Conservation (phyloP, 768 basidiomycete genomes). For the Lepiota venenata region DNA sequence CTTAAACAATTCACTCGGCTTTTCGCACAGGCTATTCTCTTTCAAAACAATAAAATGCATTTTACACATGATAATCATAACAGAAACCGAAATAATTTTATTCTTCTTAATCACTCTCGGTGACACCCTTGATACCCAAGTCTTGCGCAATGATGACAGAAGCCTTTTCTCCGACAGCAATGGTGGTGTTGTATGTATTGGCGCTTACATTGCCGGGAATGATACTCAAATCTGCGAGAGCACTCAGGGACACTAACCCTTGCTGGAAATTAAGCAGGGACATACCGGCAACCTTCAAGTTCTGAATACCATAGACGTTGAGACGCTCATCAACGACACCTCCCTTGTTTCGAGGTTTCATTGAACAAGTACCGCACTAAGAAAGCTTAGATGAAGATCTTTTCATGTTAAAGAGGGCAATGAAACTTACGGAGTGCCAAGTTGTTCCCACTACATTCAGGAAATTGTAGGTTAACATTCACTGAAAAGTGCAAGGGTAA, state of each 20-base stretch:
- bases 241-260: neutral
- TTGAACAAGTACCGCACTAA: slow-evolving; percentile 64
- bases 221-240: slow-evolving; percentile 32
- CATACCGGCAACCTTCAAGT: slow-evolving; percentile 57
- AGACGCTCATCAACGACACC: slow-evolving; percentile 63
- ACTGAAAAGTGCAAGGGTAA: slow-evolving; percentile 4
- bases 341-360: slow-evolving; percentile 55
- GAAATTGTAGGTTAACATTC: neutral
- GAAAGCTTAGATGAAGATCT: neutral
- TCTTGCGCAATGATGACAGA: slow-evolving; percentile 58
- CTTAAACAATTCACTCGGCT: neutral
- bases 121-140: slow-evolving; percentile 24
- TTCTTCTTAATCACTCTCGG: slow-evolving; percentile 7
- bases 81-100: neutral
- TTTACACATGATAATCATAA: neutral
- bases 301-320: slow-evolving; percentile 57
- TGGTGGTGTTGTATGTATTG: slow-evolving; percentile 39
- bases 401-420: neutral
- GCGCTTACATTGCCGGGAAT: slow-evolving; percentile 36
- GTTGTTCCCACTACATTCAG: slow-evolving; percentile 32
- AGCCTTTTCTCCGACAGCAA: slow-evolving; percentile 59
- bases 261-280: neutral
- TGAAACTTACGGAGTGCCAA: slow-evolving; percentile 40
- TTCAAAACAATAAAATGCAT: too few relatives aligned
- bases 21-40: too few relatives aligned